Evolutionary conservation across 441 rosid genomes (phyloP).

Genomic region (Gossypium trilobum): DNA sequence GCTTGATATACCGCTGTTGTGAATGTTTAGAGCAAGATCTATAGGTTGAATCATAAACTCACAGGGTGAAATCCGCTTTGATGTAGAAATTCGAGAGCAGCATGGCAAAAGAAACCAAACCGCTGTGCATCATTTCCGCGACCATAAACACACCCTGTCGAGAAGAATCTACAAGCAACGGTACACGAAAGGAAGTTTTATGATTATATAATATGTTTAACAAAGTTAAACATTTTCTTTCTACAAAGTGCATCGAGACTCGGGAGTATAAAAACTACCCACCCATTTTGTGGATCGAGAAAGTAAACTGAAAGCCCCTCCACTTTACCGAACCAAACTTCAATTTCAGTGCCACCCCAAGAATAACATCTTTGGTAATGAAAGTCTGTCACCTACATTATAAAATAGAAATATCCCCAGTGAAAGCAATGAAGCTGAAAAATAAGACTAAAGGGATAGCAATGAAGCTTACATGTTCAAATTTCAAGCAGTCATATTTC

Average conservation of each 20-base stretch:
- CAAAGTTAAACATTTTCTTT: background rate
- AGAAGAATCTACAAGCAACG: conserved; percentile 47
- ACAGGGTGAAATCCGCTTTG: conserved; percentile 90
- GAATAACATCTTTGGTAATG: conserved; percentile 54
- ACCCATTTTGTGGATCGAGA: conserved; percentile 93
- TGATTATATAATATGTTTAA: background rate
- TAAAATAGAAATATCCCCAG: conserved; percentile 11
- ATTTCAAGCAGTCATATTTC: conserved; percentile 80
- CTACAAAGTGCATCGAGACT: conserved; percentile 11
- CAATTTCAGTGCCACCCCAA: conserved; percentile 82
- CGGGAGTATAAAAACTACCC: conserved; percentile 17
- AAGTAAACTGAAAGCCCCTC: conserved; percentile 90
- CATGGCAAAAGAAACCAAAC: conserved; percentile 87
- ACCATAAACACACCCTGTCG: conserved; percentile 71
- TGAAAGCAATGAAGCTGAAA: background rate
- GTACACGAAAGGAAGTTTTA: conserved; percentile 9
- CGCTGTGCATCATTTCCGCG: conserved; percentile 72
- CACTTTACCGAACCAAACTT: conserved; percentile 88
- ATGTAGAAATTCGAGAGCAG: conserved; percentile 85
- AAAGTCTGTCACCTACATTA: conserved; percentile 68
- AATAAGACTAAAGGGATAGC: conserved; percentile 13
- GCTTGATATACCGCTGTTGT: background rate
- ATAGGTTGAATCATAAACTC: conserved; percentile 23
- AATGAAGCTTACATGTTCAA: conserved; percentile 58
- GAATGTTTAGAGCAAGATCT: conserved; percentile 2